Percentiles rank a stretch among this genome's conserved stretches.
Conservation (phyloP, 2,329 filamentous ascomycete species). For the Fusarium nanum region DNA sequence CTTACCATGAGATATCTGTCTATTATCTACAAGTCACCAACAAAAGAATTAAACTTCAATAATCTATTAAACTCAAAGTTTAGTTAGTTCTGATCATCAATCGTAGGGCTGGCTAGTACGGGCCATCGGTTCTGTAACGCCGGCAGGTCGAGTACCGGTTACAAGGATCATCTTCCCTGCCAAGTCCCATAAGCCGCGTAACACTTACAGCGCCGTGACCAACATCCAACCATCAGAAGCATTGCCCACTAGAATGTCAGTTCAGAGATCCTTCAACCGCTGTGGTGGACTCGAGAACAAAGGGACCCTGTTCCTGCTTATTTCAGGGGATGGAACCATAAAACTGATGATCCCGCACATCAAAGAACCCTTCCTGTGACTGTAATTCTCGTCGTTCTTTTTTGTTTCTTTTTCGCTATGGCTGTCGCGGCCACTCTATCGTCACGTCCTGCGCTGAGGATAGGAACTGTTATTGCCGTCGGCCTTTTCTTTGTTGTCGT, state of each 20-base stretch:
- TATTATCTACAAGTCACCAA: neutral
- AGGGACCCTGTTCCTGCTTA: neutral
- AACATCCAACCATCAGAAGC: neutral
- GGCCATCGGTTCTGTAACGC: neutral
- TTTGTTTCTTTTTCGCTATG: conserved; percentile 4
- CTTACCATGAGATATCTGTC: neutral
- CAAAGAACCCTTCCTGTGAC: neutral
- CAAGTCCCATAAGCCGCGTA: neutral
- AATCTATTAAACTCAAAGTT: neutral
- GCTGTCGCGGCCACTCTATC: conserved; percentile 22
- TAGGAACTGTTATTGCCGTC: conserved; percentile 6
- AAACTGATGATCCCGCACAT: neutral
- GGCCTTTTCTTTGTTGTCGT: conserved; percentile 31
- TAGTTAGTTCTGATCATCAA: neutral
- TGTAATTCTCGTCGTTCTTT: neutral
- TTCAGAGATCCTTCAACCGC: neutral
- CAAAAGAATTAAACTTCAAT: neutral
- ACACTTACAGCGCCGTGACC: neutral
- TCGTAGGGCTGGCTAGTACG: neutral
- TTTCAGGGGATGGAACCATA: neutral
- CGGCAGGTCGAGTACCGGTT: neutral
- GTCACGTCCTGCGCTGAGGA: conserved; percentile 26
- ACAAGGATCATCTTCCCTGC: neutral
- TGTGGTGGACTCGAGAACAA: neutral
- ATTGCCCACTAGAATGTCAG: neutral